These are phyloP conservation scores for Waltergamsia citrina DNA, from an alignment of 2,329 filamentous ascomycete genomes.

Conservation along the genomic window DNA sequence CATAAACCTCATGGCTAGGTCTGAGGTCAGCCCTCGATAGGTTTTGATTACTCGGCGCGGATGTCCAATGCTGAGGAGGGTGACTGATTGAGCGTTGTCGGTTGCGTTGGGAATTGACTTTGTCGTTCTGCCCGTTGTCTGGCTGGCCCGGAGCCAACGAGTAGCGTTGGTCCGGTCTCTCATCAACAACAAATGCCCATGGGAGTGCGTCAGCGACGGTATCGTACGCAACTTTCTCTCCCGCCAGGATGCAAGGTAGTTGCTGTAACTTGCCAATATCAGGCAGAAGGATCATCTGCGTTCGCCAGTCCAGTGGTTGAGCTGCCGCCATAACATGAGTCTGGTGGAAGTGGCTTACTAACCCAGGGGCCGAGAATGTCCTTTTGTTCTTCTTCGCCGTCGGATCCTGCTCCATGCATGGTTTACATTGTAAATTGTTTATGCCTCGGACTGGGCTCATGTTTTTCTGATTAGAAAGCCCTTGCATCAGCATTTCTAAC, in stretches of 20 bases:
- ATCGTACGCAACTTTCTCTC: conserved; percentile 19
- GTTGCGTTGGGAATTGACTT: too few relatives aligned
- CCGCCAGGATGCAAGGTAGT: conserved; percentile 16
- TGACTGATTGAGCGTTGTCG: too few relatives aligned
- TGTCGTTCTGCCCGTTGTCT: too few relatives aligned
- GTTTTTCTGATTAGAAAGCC: conserved; percentile 43
- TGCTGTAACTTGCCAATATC: conserved; percentile 18
- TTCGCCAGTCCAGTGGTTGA: conserved; percentile 29
- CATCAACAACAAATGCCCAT: conserved; percentile 18
- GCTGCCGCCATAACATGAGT: conserved; percentile 23
- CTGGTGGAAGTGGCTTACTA: conserved; percentile 48
- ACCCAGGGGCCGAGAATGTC: conserved; percentile 45
- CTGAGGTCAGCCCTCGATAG: too few relatives aligned
- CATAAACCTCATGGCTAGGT: too few relatives aligned
- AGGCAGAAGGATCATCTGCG: conserved; percentile 35
- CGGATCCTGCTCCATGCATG: conserved; percentile 28
- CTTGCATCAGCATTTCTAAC: conserved; percentile 50
- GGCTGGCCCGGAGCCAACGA: too few relatives aligned
- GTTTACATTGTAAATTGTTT: conserved; percentile 44
- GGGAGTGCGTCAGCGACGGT: conserved; percentile 29
- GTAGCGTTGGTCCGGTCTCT: too few relatives aligned
- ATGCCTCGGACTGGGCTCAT: conserved; percentile 47
- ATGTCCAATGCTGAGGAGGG: too few relatives aligned
- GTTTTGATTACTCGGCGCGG: too few relatives aligned
- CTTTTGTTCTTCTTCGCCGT: conserved; percentile 13